A percentile compares a stretch with the other conserved stretches of the same genome.
phyloP scores from a whole-genome alignment of 345 rosid species.

The Citrus medica region DNA sequence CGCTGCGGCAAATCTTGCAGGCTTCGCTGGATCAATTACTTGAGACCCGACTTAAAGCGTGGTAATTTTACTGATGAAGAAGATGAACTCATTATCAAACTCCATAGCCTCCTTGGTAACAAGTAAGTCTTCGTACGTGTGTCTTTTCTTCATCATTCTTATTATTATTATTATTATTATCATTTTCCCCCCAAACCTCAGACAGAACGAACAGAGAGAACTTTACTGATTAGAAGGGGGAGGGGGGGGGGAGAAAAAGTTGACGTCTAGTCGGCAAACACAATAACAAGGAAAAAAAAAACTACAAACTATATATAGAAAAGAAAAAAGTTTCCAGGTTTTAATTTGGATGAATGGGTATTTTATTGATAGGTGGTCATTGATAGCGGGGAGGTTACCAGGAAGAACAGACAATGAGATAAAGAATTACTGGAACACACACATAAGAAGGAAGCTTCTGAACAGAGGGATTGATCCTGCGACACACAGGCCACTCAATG shows the following conservation, averaged over 20 bases:
- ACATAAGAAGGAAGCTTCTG: conserved; percentile 61
- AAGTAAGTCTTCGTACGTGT: conserved; percentile 34
- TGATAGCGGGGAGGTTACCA: conserved; percentile 68
- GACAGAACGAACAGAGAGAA: too few relatives aligned
- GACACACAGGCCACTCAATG: conserved; percentile 52
- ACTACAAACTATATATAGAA: too few relatives aligned
- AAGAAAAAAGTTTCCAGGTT: too few relatives aligned
- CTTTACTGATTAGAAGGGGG: too few relatives aligned
- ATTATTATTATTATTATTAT: too few relatives aligned
- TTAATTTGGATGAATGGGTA: background rate
- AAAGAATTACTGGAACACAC: conserved; percentile 80
- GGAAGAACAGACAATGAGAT: conserved; percentile 82
- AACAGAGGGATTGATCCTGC: conserved; percentile 69
- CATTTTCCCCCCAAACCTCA: background rate
- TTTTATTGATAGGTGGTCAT: conserved; percentile 33
- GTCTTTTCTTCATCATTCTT: background rate
- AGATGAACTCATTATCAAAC: conserved; percentile 78
- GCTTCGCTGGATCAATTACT: conserved; percentile 81
- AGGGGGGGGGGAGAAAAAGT: too few relatives aligned
- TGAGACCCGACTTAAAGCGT: conserved; percentile 76
- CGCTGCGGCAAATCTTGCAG: conserved; percentile 79
- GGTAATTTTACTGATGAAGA: conserved; percentile 78
- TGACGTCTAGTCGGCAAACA: too few relatives aligned
- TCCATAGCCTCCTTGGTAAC: conserved; percentile 77
- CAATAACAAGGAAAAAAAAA: too few relatives aligned